phyloP scores from a whole-genome alignment of 1,284 basidiomycete genomes.

The Cryptococcus sp. region DNA sequence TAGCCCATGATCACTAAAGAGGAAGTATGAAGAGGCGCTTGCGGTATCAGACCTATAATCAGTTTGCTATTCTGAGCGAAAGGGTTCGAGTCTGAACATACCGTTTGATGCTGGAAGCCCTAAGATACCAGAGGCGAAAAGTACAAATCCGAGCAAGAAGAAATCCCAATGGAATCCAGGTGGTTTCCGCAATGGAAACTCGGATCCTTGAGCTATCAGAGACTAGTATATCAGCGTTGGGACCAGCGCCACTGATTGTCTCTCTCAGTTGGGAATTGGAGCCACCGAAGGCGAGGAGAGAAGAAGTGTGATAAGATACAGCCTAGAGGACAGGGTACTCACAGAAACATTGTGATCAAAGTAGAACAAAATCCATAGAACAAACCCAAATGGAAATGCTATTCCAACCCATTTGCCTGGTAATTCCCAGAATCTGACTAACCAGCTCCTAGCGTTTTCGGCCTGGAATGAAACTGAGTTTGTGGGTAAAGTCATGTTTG shows the following conservation, averaged over 20 bases:
- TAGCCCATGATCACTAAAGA: constrained; percentile 73
- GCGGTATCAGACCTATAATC: constrained; percentile 66
- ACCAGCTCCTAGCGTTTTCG: constrained; percentile 71
- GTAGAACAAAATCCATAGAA: constrained; percentile 52
- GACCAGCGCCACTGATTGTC: background rate
- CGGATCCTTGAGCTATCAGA: constrained; percentile 86
- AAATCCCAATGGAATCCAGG: constrained; percentile 88
- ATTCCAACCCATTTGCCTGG: constrained; percentile 85
- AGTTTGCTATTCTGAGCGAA: background rate
- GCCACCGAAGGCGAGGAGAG: background rate
- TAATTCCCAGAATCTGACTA: constrained; percentile 87
- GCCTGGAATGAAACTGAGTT: constrained; percentile 63
- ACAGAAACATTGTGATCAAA: constrained; percentile 50
- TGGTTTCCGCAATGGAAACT: constrained; percentile 85
- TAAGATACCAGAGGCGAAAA: constrained; percentile 83
- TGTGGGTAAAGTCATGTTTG: constrained; percentile 65
- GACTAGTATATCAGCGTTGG: constrained; percentile 52
- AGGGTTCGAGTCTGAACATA: too few species aligned
- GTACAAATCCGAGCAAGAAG: constrained; percentile 78
- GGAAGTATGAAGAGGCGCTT: constrained; percentile 90
- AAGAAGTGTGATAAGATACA: background rate
- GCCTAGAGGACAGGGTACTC: too few species aligned
- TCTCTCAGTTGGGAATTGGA: background rate
- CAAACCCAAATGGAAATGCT: constrained; percentile 53
- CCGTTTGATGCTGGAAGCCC: constrained; percentile 93